Base-by-base conservation (phyloP, 2,329 filamentous ascomycete species). In the Aureobasidium musti region DNA sequence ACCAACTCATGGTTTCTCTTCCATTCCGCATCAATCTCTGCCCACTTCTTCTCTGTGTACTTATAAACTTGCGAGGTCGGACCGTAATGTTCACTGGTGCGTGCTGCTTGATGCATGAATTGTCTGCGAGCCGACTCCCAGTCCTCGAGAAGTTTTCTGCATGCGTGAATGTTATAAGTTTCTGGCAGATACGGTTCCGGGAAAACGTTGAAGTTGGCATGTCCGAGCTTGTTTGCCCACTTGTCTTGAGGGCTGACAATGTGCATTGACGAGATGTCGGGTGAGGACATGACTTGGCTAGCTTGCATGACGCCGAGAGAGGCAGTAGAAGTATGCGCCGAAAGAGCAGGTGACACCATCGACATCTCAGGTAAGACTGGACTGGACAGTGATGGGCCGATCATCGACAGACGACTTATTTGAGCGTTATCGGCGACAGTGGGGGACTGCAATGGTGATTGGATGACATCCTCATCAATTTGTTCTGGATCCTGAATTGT, bases 161-260 rank as follows among this genome's bases (percentile, higher is more conserved):
- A 86, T 3, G 82, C 79, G 11, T 88, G 74, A 28, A 70, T 65
- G 70, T 89, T 87, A 69, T 86, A 86, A 2, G 75, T 74, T 19
- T 87, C 83, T 0, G 91, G 89, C 10, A 86, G 78, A 74, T 97
- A 97, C 0, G 93, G 94, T 75, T 89, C 86, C 0, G 93, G 93
- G 26, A 86, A 81, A 71, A 98, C 96, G 72, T 86, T 93, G 76
- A 96, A 97, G 80, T 98, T 97, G 70, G 93, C 93, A 75, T 98
- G 93, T 33, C 94, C 94, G 17, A 98, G 86, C 66, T 87, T 87
- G 73, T 89, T 86, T 0, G 91, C 89, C 94, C 94, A 97, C 71
- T 89, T 87, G 75, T 96, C 92, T 59, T 88, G 83, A 6, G 87
- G 86, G 65, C 90, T 86, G 37, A 76, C 75, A n/a, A 87, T 80